These are phyloP conservation scores for Capsicum chinense DNA, from an alignment of 257 asterid genomes.

Conservation along the genomic window DNA sequence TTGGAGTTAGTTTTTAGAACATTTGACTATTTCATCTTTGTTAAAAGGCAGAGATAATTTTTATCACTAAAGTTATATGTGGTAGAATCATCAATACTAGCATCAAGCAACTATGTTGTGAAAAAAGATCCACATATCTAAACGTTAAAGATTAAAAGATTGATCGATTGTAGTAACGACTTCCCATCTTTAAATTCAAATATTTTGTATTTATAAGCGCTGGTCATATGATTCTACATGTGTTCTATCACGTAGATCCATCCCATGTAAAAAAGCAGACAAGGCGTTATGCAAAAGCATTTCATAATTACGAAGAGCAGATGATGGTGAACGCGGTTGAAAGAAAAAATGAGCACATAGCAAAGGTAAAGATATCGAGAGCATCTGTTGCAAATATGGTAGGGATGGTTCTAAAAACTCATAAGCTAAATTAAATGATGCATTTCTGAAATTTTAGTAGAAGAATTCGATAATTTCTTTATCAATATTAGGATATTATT, in stretches of 20 bases:
- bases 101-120: background rate
- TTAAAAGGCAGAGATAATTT: background rate
- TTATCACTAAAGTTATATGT: background rate
- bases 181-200: no score
- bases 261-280: constrained; percentile 25
- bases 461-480: no score
- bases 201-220: background rate
- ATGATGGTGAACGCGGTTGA: background rate
- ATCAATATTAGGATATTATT: no score
- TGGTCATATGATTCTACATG: constrained; percentile 30
- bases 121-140: background rate
- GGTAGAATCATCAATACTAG: background rate
- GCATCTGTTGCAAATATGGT: constrained; percentile 29
- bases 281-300: constrained; percentile 3
- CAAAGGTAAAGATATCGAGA: constrained; percentile 25
- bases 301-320: constrained; percentile 25
- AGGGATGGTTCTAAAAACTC: constrained; percentile 28
- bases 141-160: background rate
- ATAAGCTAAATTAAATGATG: background rate
- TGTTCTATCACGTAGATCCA: constrained; percentile 31
- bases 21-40: background rate
- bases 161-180: background rate
- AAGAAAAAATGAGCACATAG: background rate
- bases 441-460: no score
- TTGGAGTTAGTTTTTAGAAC: constrained; percentile 2